A percentile compares a stretch with the other conserved stretches of the same genome.
These are phyloP conservation scores for Globisporangium solare DNA, from an alignment of 352 stramenopile genomes.

Conservation along the genomic window DNA sequence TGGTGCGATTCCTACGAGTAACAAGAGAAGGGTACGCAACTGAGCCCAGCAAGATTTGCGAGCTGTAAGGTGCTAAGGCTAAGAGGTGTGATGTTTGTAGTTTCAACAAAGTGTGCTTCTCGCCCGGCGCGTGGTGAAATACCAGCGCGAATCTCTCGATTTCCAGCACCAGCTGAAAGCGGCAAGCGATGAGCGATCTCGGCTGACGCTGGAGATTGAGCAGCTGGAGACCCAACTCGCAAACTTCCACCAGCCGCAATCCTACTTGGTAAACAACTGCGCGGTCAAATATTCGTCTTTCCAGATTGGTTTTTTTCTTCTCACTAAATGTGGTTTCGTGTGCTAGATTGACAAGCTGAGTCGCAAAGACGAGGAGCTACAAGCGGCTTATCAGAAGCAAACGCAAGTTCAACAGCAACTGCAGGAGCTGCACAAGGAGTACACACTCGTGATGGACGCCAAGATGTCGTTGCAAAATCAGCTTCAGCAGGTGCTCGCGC, in stretches of 20 bases:
- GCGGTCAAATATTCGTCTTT: background rate
- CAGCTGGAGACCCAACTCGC: conserved; percentile 34
- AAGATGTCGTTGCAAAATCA: conserved; percentile 56
- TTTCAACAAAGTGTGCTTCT: conserved; percentile 74
- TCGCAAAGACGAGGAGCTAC: conserved; percentile 38
- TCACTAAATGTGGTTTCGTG: no score
- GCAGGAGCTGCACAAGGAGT: conserved; percentile 39
- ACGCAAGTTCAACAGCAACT: conserved; percentile 34
- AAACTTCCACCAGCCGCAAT: conserved; percentile 65
- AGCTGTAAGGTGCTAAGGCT: no score
- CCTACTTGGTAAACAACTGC: conserved; percentile 46
- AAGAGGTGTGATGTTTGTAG: conserved; percentile 15
- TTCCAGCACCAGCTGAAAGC: conserved; percentile 34
- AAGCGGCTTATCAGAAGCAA: conserved; percentile 16
- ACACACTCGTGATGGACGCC: conserved; percentile 25
- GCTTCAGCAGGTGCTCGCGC: conserved; percentile 58
- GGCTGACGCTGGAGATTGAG: conserved; percentile 25
- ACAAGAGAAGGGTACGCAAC: conserved; percentile 61
- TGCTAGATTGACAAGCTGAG: conserved; percentile 61
- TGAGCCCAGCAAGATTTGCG: no score
- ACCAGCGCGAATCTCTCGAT: conserved; percentile 44
- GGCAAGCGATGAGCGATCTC: conserved; percentile 20
- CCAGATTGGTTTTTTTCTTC: background rate
- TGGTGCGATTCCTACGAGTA: conserved; percentile 55
- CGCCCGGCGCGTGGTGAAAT: conserved; percentile 65